Base-by-base conservation (phyloP, 192 early-diverging fungal genomes). In the Entrophospora sp. region DNA sequence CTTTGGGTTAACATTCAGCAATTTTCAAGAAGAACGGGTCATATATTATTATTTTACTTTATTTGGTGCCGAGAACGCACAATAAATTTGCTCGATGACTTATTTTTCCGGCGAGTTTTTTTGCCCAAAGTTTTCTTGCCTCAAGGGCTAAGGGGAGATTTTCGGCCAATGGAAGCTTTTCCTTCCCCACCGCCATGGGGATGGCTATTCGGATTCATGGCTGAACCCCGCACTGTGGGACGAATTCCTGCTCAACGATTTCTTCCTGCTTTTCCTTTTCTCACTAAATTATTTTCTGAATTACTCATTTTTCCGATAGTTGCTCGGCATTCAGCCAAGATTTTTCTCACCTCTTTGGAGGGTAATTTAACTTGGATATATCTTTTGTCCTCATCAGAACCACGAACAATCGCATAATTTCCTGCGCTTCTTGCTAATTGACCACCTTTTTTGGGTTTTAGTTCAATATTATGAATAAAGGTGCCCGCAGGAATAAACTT, bases 151-250 rank as follows among this genome's bases (percentile, higher is more conserved):
- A 89, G 78, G 44, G 93, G 90, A 63, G 89, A 36, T 14, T 70
- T 75, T 38, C 87, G 88, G 69, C 95, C 91, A 86, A 96, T 98
- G 59, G 85, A 88, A n/a, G n/a, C n/a, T 72, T 98, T 96, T 34
- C 90, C 84, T 67, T 87, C 81, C 51, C 94, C 94, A 88, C 96
- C 96, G 77, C 96, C 96, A 74, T 95, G 94, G 61, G 96, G 96
- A 80, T 99, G 96, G 77, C 94, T 93, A 51, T 80, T 77, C 8
- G 91, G 85, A 79, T 91, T 96, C 89, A 90, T 90, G n/a, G 94
- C 92, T 62, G 93, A 89, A 85, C 96, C 96, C 69, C 96, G 69
- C 56, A 96, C 94, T 22, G 83, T 84, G 14, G 96, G 96, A 57
- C 96, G 83, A 73, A 86, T 85, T n/a, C 95, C 95, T 38, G 84